A percentile compares a stretch with the other conserved stretches of the same genome.
These are phyloP conservation scores for Boechera stricta DNA, from an alignment of 345 rosid species.

Conservation along the genomic window DNA sequence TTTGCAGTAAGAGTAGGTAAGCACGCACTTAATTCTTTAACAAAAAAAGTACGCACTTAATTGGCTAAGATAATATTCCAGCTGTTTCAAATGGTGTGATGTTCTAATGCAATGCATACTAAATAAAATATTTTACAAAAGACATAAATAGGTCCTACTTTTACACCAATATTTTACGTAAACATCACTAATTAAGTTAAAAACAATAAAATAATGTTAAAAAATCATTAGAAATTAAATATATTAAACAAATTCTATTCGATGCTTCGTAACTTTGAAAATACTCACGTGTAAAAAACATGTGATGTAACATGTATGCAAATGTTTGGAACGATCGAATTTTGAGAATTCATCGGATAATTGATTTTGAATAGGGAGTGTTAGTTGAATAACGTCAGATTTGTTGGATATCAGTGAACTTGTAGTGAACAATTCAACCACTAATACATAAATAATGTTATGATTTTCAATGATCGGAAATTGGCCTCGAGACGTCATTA, in stretches of 20 bases:
- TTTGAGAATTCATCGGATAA: too few relatives aligned
- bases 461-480: too few relatives aligned
- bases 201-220: not conserved
- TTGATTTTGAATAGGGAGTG: too few relatives aligned
- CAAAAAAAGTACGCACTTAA: not conserved
- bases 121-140: not conserved
- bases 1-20: slow-evolving; percentile 21
- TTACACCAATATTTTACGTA: not conserved
- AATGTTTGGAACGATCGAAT: not conserved
- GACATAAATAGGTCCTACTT: not conserved
- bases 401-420: too few relatives aligned
- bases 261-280: not conserved
- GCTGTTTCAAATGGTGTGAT: not conserved
- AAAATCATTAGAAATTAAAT: not conserved
- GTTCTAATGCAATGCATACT: not conserved
- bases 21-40: slow-evolving; percentile 26
- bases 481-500: too few relatives aligned
- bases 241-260: not conserved
- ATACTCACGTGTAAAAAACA: not conserved
- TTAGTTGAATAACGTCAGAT: too few relatives aligned
- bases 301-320: not conserved
- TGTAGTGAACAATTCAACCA: too few relatives aligned
- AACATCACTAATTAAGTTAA: not conserved
- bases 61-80: slow-evolving; percentile 24
- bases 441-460: too few relatives aligned